Evolutionary conservation across 768 basidiomycete genomes (phyloP).

Genomic region (Amanita rubescens): DNA sequence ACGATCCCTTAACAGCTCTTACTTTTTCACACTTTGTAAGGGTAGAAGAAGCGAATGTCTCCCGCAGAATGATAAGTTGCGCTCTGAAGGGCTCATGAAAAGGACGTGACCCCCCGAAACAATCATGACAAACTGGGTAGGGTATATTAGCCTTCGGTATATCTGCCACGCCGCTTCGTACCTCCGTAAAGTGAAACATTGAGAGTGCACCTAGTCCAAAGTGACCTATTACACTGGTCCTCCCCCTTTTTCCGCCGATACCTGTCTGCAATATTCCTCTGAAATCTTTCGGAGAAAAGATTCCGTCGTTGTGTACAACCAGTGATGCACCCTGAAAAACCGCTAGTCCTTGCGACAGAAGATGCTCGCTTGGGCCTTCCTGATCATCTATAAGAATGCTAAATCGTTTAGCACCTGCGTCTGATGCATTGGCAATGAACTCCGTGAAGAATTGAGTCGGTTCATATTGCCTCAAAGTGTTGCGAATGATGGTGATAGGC

Average conservation of each 20-base stretch:
- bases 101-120: too few relatives aligned
- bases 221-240: constrained; percentile 37
- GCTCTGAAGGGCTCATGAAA: too few relatives aligned
- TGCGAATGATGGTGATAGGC: too few relatives aligned
- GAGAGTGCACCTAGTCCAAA: too few relatives aligned
- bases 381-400: constrained; percentile 30
- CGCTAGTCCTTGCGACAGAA: constrained; percentile 29
- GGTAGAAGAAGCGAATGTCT: constrained; percentile 25
- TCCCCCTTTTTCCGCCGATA: constrained; percentile 37
- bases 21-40: constrained; percentile 33
- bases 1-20: constrained; percentile 1
- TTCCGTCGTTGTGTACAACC: too few relatives aligned
- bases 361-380: neutral
- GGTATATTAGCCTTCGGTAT: neutral
- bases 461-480: too few relatives aligned
- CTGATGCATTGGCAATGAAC: too few relatives aligned
- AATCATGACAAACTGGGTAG: constrained; percentile 22
- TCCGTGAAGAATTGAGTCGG: too few relatives aligned
- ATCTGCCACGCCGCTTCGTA: constrained; percentile 13
- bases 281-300: too few relatives aligned
- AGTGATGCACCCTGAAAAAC: constrained; percentile 25
- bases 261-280: too few relatives aligned
- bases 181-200: constrained; percentile 44
- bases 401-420: too few relatives aligned
- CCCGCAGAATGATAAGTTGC: constrained; percentile 29